Evolutionary conservation across 768 basidiomycete genomes (phyloP), one percentile per base, ranked within the genome.

Genomic region (Lentinus brumalis): DNA sequence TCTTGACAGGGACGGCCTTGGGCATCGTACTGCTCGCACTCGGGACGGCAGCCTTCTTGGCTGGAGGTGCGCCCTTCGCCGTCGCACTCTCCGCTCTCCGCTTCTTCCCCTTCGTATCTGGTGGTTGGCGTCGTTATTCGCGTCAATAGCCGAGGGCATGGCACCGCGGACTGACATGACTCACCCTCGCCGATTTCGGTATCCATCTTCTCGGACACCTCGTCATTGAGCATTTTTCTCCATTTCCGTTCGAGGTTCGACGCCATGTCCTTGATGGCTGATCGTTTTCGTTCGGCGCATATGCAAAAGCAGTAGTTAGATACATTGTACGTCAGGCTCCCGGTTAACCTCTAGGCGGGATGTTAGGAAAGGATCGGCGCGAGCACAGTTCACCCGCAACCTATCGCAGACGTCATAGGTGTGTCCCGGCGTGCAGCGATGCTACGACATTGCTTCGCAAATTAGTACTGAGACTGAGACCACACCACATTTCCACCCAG

Each of bases 191-290:
- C 65, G 16, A 67, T 68, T 58, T 75, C 72, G 31, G 51, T 66
- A 32, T 67, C 64, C 65, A 71, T 81, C 78, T 71, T 60, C 70
- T 65, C 79, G 69, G 67, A 42, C 67, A 67, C 70, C 72, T 79
- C 77, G 74, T 75, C 70, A 79, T 84, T 67, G 69, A 71, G 77
- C 70, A 89, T 78, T 73, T 91, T 77, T 59, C 89, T 85, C 92
- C 92, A 94, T 78, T 86, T 86, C 69, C 85, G 85, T 76, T 92
- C 91, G 78, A 94, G 80, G 79, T 91, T 92, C 73, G 84, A 85
- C 69, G 92, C 92, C 89, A 94, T 91, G 79, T 94, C 92, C 87
- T 92, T 91, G 88, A 92, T 84, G 78, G 92, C 92, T 94, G 81
- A 74, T 74, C 50, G 56, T 57, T 53, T 63, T 42, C 59, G 49